Percentiles rank a stretch among this genome's conserved stretches.
Evolutionary conservation across 352 stramenopile genomes (phyloP).

Genomic region (Phytophthora quininea): DNA sequence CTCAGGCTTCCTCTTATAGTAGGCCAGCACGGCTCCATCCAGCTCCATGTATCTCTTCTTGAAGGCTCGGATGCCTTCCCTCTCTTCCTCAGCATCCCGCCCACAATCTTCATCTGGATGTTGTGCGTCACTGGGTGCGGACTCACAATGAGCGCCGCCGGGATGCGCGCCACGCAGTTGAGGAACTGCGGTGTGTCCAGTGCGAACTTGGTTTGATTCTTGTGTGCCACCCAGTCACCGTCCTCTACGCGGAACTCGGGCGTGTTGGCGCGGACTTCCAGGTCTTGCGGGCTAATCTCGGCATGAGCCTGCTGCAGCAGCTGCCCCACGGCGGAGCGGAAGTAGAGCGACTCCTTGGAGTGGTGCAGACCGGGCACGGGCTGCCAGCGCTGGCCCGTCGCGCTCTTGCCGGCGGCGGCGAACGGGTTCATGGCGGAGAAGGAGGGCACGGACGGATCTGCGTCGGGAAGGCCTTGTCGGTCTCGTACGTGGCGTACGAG

Average conservation of each 20-base stretch:
- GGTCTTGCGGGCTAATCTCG: slow-evolving; percentile 71
- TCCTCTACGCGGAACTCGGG: slow-evolving; percentile 83
- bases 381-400: slow-evolving; percentile 63
- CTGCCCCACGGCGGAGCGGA: slow-evolving; percentile 63
- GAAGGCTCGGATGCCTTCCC: slow-evolving; percentile 78
- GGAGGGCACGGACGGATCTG: slow-evolving; percentile 52
- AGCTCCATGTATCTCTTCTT: slow-evolving; percentile 87
- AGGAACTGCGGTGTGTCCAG: slow-evolving; percentile 70
- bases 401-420: slow-evolving; percentile 33
- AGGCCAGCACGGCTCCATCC: slow-evolving; percentile 63
- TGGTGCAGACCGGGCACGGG: slow-evolving; percentile 74
- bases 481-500: slow-evolving; percentile 32
- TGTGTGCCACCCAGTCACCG: slow-evolving; percentile 83
- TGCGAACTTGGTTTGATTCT: slow-evolving; percentile 62
- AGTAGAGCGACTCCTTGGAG: slow-evolving; percentile 85
- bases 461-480: slow-evolving; percentile 30
- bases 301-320: slow-evolving; percentile 73
- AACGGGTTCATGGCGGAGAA: slow-evolving; percentile 76
- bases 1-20: slow-evolving; percentile 85
- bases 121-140: slow-evolving; percentile 37
- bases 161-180: slow-evolving; percentile 76
- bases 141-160: slow-evolving; percentile 59
- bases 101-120: slow-evolving; percentile 45
- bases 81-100: slow-evolving; percentile 70
- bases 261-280: slow-evolving; percentile 85